Base-by-base conservation (phyloP, 352 stramenopile genomes). In the Thraustochytrium striatum region DNA sequence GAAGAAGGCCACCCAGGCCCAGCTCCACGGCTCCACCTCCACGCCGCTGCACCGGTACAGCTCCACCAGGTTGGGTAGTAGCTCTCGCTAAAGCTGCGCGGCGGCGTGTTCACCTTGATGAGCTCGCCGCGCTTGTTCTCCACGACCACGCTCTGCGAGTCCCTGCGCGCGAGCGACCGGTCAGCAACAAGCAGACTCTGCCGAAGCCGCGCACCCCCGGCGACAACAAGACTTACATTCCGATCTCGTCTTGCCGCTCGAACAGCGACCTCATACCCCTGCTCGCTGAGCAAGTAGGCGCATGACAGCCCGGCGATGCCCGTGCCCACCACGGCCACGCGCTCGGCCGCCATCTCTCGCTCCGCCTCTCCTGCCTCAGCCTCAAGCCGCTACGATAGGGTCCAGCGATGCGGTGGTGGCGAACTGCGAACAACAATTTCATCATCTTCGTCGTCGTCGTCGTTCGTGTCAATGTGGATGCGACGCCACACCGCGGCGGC, bases 221-320 rank as follows among this genome's bases (percentile, higher is more conserved):
- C n/a, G n/a, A n/a, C n/a, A n/a, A n/a, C n/a, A n/a, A n/a, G n/a
- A n/a, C n/a, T n/a, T n/a, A n/a, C 55, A 62, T 62, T 19, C 89
- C 89, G 2, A 89, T 68, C 9, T 91, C 79, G 73, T 93, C 92
- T 79, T 94, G 89, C 11, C 84, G 88, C 84, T 95, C 90, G 72
- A 90, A 88, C 28, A 95, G 84, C 2, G 83, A 95, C 90, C 50
- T 87, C 85, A 69, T 91, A 90, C 2, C 88, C 88, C 70, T 92
- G 86, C 39, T 82, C 78, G 3, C 88, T 81, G 9, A 87, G 85
- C 13, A 94, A 57, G 2, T 83, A 84, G 9, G 86, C 87, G 80
- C 85, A 88, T 11, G 82, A 89, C 35, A 94, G 84, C 30, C 89
- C 89, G 35, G 86, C 88, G 36, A 94, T 83, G 16, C 89, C 89